Conservation (phyloP, 2,329 filamentous ascomycete species). For the Pyrenochaeta sp. region DNA sequence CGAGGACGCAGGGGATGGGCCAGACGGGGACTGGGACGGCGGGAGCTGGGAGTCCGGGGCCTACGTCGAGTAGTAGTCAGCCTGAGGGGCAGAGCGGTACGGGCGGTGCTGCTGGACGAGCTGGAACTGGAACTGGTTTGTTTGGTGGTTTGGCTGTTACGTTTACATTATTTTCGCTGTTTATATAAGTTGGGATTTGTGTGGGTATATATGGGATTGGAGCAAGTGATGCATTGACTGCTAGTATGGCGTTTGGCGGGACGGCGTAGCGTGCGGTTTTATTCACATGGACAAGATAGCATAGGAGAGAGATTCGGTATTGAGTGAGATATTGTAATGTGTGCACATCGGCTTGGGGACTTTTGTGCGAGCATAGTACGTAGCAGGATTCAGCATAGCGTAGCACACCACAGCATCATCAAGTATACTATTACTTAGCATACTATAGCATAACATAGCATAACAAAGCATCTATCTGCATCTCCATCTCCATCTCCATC, state of each 20-base stretch:
- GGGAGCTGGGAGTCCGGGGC: not conserved
- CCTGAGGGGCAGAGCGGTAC: conserved; percentile 11
- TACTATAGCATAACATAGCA: not conserved
- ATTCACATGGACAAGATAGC: not conserved
- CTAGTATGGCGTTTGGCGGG: conserved; percentile 1
- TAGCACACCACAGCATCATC: too few species aligned
- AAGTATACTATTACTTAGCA: not conserved
- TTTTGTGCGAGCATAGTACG: too few species aligned
- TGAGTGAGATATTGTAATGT: too few species aligned
- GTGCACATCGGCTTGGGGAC: too few species aligned
- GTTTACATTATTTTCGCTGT: conserved; percentile 2
- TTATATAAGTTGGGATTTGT: conserved; percentile 8
- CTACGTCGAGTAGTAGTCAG: conserved; percentile 5
- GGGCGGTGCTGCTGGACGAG: not conserved
- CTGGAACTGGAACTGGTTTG: not conserved
- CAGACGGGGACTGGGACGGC: conserved; percentile 2
- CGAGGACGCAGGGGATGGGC: too few species aligned
- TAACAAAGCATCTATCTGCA: not conserved
- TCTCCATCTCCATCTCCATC: too few species aligned
- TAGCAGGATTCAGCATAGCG: too few species aligned
- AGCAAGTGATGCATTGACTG: not conserved
- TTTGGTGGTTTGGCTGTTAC: not conserved
- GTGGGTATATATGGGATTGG: not conserved
- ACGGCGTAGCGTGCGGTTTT: not conserved
- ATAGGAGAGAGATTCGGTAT: too few species aligned